phyloP scores from a whole-genome alignment of 1,284 basidiomycete genomes.

The Ustilago sp. region DNA sequence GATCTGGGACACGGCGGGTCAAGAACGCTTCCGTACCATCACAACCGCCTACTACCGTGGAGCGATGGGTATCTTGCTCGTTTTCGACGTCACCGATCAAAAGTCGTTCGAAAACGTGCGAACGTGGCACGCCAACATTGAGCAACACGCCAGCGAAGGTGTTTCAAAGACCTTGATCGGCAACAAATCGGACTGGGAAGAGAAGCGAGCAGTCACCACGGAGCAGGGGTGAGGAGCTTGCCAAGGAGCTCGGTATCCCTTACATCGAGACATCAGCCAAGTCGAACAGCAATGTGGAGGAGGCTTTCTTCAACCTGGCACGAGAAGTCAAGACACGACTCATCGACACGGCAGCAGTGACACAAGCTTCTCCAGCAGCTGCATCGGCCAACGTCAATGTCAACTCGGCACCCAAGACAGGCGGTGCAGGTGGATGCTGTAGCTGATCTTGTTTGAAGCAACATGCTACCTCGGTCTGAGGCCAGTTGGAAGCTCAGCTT shows the following conservation, averaged over 20 bases:
- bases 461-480: not conserved
- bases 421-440: conserved; percentile 39
- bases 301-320: conserved; percentile 97
- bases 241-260: conserved; percentile 87
- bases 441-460: conserved; percentile 4
- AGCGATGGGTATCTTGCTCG: conserved; percentile 98
- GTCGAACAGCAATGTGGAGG: conserved; percentile 96
- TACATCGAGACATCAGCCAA: conserved; percentile 99
- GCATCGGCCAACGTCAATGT: conserved; percentile 52
- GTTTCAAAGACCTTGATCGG: conserved; percentile 99
- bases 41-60: conserved; percentile 99
- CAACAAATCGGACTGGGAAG: conserved; percentile 99
- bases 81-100: conserved; percentile 99
- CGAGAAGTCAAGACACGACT: conserved; percentile 84
- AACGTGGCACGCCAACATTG: conserved; percentile 98
- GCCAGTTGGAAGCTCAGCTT: not conserved
- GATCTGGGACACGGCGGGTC: conserved; percentile 99
- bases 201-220: conserved; percentile 91
- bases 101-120: conserved; percentile 98
- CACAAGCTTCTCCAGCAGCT: conserved; percentile 39
- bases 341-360: conserved; percentile 76
- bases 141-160: conserved; percentile 97
- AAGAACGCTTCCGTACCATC: conserved; percentile 99
- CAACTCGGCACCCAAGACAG: conserved; percentile 46
- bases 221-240: conserved; percentile 80